Evolutionary conservation across 768 basidiomycete species (phyloP), one percentile per base, ranked within the genome.

Genomic region (Lentinula edodes): DNA sequence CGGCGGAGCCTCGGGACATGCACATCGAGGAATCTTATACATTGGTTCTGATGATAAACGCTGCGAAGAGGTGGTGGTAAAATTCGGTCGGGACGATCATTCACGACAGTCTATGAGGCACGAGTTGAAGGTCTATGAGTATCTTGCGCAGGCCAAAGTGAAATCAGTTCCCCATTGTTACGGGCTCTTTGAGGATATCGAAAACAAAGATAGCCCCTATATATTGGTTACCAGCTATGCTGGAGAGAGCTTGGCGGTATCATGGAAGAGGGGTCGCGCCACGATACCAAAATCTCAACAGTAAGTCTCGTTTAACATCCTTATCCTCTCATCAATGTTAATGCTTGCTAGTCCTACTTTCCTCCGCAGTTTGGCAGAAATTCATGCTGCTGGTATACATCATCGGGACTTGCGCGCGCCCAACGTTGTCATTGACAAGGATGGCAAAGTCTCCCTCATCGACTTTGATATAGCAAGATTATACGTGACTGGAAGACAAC

Each of bases 391-490:
- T 8, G 60, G 60, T 39, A 50, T 61, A 6, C 51, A 43, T 43
- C 60, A 61, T 41, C 46, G 60, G 6, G 60, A 61, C 51, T 13
- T 61, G 20, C 46, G 60, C 10, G 10, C 51, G 9, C 51, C 41
- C 20, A 61, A 61, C n/a, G 35, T 61, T 15, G 10, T 56, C 32
- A 28, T 54, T 35, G 39, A 41, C n/a, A 34, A 55, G 8, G 13
- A 28, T 28, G 61, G 52, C 4, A 32, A 35, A 36, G 36, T 61
- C 16, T 43, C 28, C 28, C 5, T 61, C 41, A 61, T 61, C 32
- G 61, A 61, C 32, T 61, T 61, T 13, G 61, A 61, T 57, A 3
- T 23, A 32, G 59, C 59, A 28, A 50, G 59, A 18, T 34, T 52
- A 8, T 41, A 60, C 36, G 50, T 41, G 32, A 51, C 59, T n/a